phyloP scores from a whole-genome alignment of 345 rosid genomes.

The Adansonia digitata region DNA sequence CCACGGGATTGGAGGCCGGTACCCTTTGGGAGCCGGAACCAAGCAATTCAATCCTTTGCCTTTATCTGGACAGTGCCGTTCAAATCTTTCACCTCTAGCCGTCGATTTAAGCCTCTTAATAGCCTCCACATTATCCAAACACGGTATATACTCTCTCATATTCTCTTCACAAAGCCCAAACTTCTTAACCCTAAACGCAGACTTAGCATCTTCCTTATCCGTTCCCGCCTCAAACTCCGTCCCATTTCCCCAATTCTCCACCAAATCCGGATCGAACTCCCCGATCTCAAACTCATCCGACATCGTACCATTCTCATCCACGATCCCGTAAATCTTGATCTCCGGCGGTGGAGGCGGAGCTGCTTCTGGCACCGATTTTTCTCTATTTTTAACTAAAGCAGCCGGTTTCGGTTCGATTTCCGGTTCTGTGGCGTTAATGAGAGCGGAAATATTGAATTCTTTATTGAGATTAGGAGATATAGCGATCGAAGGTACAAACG shows the following conservation, averaged over 20 bases:
- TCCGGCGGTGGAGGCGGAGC: slow-evolving; percentile 25
- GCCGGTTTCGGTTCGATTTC: slow-evolving; percentile 8
- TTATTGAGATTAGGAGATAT: slow-evolving; percentile 58
- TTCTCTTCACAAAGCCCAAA: slow-evolving; percentile 48
- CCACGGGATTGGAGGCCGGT: slow-evolving; percentile 74
- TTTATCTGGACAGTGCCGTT: slow-evolving; percentile 75
- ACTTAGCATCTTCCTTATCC: slow-evolving; percentile 13
- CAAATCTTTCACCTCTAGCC: slow-evolving; percentile 69
- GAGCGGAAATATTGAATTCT: slow-evolving; percentile 39
- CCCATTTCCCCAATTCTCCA: slow-evolving; percentile 47
- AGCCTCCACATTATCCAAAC: slow-evolving; percentile 78
- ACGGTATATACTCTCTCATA: slow-evolving; percentile 79
- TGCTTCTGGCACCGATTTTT: slow-evolving; percentile 2
- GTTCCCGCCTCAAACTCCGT: slow-evolving; percentile 24
- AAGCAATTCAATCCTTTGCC: slow-evolving; percentile 68
- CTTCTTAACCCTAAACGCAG: slow-evolving; percentile 31
- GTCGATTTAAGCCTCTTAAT: slow-evolving; percentile 59
- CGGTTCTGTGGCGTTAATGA: slow-evolving; percentile 44
- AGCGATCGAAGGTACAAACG: slow-evolving; percentile 29
- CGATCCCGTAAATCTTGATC: slow-evolving; percentile 57
- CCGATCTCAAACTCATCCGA: slow-evolving; percentile 75
- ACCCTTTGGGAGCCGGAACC: slow-evolving; percentile 71
- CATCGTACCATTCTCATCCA: slow-evolving; percentile 82
- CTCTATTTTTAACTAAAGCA: not conserved
- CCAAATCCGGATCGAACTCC: slow-evolving; percentile 58